Conservation (phyloP, 2,329 filamentous ascomycete genomes). For the Rhinocladiella similis region DNA sequence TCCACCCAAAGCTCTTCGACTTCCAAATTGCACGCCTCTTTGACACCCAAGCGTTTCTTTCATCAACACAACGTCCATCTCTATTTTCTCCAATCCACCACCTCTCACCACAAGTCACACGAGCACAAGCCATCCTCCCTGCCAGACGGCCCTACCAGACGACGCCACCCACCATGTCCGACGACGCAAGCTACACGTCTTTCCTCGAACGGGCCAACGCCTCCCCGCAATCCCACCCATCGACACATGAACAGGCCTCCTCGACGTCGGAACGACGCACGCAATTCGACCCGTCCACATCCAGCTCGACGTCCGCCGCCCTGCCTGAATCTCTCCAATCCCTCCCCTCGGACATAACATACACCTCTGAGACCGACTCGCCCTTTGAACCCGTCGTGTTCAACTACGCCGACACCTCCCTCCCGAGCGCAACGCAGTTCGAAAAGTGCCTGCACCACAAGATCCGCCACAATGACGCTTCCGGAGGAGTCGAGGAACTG, state of each 20-base stretch:
- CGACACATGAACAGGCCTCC: slow-evolving; percentile 18
- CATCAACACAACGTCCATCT: no score
- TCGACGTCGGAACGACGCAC: slow-evolving; percentile 23
- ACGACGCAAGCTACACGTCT: slow-evolving; percentile 78
- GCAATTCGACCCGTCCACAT: slow-evolving; percentile 23
- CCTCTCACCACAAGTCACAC: no score
- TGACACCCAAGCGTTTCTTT: no score
- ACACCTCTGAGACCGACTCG: slow-evolving; percentile 75
- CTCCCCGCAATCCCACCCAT: slow-evolving; percentile 48
- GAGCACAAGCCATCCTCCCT: no score
- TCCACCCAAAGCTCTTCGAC: no score
- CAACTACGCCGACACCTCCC: slow-evolving; percentile 52
- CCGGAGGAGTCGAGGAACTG: slow-evolving; percentile 63
- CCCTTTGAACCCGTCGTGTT: slow-evolving; percentile 77
- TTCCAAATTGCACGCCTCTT: no score
- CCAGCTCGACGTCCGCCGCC: slow-evolving; percentile 28
- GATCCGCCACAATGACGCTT: neutral
- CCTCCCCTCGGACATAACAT: slow-evolving; percentile 62
- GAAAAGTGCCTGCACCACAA: slow-evolving; percentile 63
- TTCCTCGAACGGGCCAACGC: slow-evolving; percentile 87
- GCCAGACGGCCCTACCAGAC: neutral
- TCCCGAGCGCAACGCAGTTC: slow-evolving; percentile 61
- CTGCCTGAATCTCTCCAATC: slow-evolving; percentile 47
- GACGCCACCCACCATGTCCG: slow-evolving; percentile 44
- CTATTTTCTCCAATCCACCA: no score